These are phyloP conservation scores for Yamadazyma siamensis DNA, from an alignment of 1,139 yeast species.

Conservation along the genomic window DNA sequence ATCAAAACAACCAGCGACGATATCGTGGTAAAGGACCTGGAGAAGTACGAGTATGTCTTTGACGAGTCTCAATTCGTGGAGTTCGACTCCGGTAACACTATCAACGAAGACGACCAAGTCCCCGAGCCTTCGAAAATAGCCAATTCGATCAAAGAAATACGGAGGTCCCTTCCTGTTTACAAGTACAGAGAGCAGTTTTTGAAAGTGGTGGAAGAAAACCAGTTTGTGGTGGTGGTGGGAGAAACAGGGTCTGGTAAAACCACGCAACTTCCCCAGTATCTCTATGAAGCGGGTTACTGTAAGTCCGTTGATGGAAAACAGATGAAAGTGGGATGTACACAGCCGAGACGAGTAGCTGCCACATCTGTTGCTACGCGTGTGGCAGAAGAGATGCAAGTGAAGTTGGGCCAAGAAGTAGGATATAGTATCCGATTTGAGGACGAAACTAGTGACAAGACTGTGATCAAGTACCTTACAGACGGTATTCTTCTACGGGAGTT, in stretches of 20 bases:
- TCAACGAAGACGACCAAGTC: constrained; percentile 18
- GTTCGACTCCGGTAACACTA: constrained; percentile 51
- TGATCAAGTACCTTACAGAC: constrained; percentile 85
- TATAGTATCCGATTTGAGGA: constrained; percentile 88
- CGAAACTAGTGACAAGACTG: constrained; percentile 57
- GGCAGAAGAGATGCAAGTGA: constrained; percentile 76
- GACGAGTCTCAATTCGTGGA: constrained; percentile 74
- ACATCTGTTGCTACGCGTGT: constrained; percentile 91
- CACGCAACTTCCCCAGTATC: constrained; percentile 88
- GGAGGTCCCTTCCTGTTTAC: constrained; percentile 76
- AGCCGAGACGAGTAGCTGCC: constrained; percentile 95
- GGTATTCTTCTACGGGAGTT: constrained; percentile 91
- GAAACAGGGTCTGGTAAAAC: constrained; percentile 99
- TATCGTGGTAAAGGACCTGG: constrained; percentile 42
- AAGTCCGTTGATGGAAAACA: constrained; percentile 18
- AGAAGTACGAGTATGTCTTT: constrained; percentile 74
- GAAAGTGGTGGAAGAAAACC: constrained; percentile 60
- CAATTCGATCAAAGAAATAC: constrained; percentile 42
- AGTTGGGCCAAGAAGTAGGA: constrained; percentile 79
- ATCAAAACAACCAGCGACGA: constrained; percentile 38
- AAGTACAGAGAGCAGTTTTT: constrained; percentile 60
- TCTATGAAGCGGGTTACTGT: constrained; percentile 79
- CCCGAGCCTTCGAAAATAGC: constrained; percentile 10
- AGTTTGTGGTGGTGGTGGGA: constrained; percentile 85
- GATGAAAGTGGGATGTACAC: constrained; percentile 78